phyloP scores from a whole-genome alignment of 441 rosid species.

The Populus hybrid region DNA sequence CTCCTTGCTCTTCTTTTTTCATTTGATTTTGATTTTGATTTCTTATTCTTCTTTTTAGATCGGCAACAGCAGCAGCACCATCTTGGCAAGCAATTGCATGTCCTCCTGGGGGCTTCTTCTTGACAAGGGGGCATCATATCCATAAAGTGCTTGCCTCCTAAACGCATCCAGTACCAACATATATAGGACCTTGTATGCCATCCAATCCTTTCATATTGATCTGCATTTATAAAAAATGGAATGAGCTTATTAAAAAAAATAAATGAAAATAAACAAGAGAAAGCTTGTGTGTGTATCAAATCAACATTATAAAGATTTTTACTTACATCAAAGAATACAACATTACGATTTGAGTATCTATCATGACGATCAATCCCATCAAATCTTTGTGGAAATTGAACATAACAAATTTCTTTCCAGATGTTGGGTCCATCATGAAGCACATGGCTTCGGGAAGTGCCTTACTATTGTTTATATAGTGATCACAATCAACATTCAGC shows the following conservation, averaged over 20 bases:
- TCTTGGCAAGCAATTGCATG: slow-evolving; percentile 91
- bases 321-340: slow-evolving; percentile 93
- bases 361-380: slow-evolving; percentile 90
- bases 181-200: slow-evolving; percentile 96
- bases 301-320: background rate
- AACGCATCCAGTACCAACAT: slow-evolving; percentile 97
- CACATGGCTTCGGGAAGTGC: slow-evolving; percentile 98
- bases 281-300: background rate
- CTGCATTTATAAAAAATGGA: slow-evolving; percentile 33
- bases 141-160: slow-evolving; percentile 94
- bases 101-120: slow-evolving; percentile 78
- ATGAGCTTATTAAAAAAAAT: background rate
- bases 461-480: slow-evolving; percentile 86
- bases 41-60: too few species aligned
- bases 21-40: too few species aligned
- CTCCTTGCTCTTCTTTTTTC: too few species aligned
- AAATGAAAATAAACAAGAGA: background rate
- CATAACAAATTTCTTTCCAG: slow-evolving; percentile 88
- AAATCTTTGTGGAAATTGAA: slow-evolving; percentile 95
- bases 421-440: slow-evolving; percentile 96
- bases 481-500: slow-evolving; percentile 96
- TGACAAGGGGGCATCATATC: slow-evolving; percentile 81
- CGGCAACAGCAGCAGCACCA: slow-evolving; percentile 71
- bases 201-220: slow-evolving; percentile 98
- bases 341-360: slow-evolving; percentile 89